phyloP scores from a whole-genome alignment of 352 stramenopile genomes.

The Globisporangium heterothallicum region DNA sequence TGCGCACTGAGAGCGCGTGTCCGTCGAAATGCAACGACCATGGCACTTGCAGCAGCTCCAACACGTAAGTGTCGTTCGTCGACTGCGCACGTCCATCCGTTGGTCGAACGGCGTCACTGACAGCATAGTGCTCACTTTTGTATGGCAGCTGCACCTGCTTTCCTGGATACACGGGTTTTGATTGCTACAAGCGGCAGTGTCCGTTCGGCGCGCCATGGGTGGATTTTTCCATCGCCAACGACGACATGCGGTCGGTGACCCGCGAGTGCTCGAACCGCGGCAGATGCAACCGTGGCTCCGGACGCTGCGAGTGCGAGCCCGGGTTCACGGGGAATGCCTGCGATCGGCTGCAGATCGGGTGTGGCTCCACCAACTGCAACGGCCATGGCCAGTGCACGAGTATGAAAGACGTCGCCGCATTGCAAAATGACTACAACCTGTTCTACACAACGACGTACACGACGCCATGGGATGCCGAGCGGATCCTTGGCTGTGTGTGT shows the following conservation, averaged over 20 bases:
- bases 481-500: slow-evolving; percentile 85
- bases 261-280: slow-evolving; percentile 74
- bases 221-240: slow-evolving; percentile 37
- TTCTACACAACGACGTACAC: slow-evolving; percentile 51
- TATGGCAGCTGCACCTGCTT: slow-evolving; percentile 74
- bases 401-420: slow-evolving; percentile 46
- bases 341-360: slow-evolving; percentile 46
- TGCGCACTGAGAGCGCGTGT: slow-evolving; percentile 19
- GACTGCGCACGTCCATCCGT: no score
- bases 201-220: slow-evolving; percentile 58
- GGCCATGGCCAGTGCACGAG: slow-evolving; percentile 86
- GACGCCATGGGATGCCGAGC: slow-evolving; percentile 77
- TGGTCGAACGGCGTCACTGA: no score
- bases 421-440: slow-evolving; percentile 61
- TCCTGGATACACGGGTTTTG: slow-evolving; percentile 79
- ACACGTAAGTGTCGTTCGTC: slow-evolving; percentile 36
- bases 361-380: slow-evolving; percentile 67
- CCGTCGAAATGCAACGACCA: slow-evolving; percentile 67
- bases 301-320: slow-evolving; percentile 74
- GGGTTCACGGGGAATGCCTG: slow-evolving; percentile 71
- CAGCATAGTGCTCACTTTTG: slow-evolving; percentile 10
- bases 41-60: slow-evolving; percentile 43
- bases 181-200: slow-evolving; percentile 80
- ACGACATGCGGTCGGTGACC: slow-evolving; percentile 34
- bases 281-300: slow-evolving; percentile 64